Percentiles rank a stretch among this genome's conserved stretches.
Conservation (phyloP, 2,329 filamentous ascomycete species). For the Colletotrichum neosansevieriae region DNA sequence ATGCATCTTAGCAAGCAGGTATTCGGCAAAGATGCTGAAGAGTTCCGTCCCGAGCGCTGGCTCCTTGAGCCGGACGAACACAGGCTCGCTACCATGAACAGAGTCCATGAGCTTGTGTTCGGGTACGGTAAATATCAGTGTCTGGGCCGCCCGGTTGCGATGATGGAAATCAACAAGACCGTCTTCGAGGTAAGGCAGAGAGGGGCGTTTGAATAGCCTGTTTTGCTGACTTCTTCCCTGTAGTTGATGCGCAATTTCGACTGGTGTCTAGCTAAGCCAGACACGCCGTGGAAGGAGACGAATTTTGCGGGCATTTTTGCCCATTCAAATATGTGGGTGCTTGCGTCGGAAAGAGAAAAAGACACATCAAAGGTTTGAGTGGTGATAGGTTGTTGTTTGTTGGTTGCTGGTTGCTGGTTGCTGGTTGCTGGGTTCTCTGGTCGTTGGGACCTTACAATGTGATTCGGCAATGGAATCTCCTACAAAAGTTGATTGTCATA, state of each 20-base stretch:
- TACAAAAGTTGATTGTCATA: too few species aligned
- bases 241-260: constrained; percentile 41
- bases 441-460: too few species aligned
- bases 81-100: constrained; percentile 50
- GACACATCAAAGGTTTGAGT: not conserved
- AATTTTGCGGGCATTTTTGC: constrained; percentile 35
- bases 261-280: constrained; percentile 39
- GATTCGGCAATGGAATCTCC: too few species aligned
- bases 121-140: constrained; percentile 59
- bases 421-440: too few species aligned
- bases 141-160: constrained; percentile 59
- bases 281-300: constrained; percentile 35
- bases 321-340: constrained; percentile 39
- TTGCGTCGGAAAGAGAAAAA: constrained; percentile 25
- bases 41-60: constrained; percentile 69
- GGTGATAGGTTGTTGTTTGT: too few species aligned
- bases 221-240: not conserved
- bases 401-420: too few species aligned
- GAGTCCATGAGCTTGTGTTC: constrained; percentile 57
- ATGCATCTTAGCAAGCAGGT: constrained; percentile 67
- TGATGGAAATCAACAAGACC: constrained; percentile 62
- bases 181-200: constrained; percentile 56
- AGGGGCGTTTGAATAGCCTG: fast-evolving
- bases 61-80: constrained; percentile 57
- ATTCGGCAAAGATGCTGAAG: constrained; percentile 68